A percentile compares a stretch with the other conserved stretches of the same genome.
Evolutionary conservation across 768 basidiomycete genomes (phyloP).

Genomic region (Amanita polypyramis): DNA sequence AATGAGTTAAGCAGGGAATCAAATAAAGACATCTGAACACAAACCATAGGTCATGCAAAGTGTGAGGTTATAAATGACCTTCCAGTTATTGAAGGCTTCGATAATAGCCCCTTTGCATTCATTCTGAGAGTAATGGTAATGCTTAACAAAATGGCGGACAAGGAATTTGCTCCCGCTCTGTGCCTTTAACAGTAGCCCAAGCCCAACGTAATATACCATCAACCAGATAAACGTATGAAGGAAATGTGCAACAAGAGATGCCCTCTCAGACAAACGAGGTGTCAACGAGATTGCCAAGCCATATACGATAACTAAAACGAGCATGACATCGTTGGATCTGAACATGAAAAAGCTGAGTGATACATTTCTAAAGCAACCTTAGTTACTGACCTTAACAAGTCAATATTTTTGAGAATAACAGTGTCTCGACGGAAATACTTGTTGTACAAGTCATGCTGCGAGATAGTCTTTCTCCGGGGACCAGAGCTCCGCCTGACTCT

Average conservation of each 20-base stretch:
- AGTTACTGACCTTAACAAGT: conserved; percentile 60
- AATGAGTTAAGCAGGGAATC: not conserved
- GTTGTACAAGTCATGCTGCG: conserved; percentile 84
- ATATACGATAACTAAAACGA: conserved; percentile 68
- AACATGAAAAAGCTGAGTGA: conserved; percentile 12
- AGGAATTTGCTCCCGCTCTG: conserved; percentile 84
- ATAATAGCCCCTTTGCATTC: conserved; percentile 72
- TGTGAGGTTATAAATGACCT: conserved; percentile 83
- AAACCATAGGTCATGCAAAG: conserved; percentile 92
- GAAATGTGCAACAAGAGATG: conserved; percentile 60
- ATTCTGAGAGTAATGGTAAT: conserved; percentile 78
- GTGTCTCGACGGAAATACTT: conserved; percentile 87
- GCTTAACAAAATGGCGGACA: conserved; percentile 88
- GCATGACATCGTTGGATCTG: conserved; percentile 80
- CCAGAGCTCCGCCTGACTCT: conserved; percentile 11
- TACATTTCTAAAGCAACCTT: not conserved
- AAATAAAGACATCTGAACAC: conserved; percentile 9
- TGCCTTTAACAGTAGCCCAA: conserved; percentile 74
- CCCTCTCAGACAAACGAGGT: conserved; percentile 39
- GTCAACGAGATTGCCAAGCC: conserved; percentile 46
- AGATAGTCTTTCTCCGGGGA: conserved; percentile 26
- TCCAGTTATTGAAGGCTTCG: conserved; percentile 96
- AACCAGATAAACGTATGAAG: conserved; percentile 81
- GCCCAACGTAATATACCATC: conserved; percentile 76
- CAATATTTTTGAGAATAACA: conserved; percentile 71